Percentiles rank a stretch among this genome's conserved stretches.
These are phyloP conservation scores for Huntiella bhutanensis DNA, from an alignment of 2,329 filamentous ascomycete genomes.

Conservation along the genomic window DNA sequence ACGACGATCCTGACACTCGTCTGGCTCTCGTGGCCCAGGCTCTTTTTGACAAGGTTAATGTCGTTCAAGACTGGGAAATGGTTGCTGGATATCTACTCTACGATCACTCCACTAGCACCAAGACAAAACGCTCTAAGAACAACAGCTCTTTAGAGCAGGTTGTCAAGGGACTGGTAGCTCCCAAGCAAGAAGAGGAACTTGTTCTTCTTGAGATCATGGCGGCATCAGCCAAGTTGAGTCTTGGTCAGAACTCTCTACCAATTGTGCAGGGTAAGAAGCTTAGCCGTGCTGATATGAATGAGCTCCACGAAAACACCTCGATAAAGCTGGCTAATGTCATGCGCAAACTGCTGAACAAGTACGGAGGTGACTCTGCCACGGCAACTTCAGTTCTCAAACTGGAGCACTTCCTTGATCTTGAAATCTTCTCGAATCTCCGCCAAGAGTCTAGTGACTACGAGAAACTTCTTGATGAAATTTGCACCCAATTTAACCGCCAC, in stretches of 20 bases:
- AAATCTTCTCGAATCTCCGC: constrained; percentile 72
- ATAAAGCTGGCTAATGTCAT: constrained; percentile 61
- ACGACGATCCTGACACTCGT: constrained; percentile 53
- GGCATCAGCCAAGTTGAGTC: constrained; percentile 55
- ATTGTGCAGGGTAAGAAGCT: constrained; percentile 27
- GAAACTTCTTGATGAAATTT: constrained; percentile 72
- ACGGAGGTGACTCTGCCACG: constrained; percentile 71
- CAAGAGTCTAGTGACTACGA: constrained; percentile 70
- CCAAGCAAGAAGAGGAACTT: constrained; percentile 58
- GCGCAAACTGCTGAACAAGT: constrained; percentile 77
- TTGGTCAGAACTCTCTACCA: constrained; percentile 29
- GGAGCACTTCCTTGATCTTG: constrained; percentile 70
- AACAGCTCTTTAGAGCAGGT: constrained; percentile 36
- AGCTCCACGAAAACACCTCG: constrained; percentile 61
- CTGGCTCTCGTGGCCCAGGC: constrained; percentile 74
- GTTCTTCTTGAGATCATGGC: constrained; percentile 77
- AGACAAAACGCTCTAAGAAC: constrained; percentile 21
- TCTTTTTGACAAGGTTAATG: constrained; percentile 63
- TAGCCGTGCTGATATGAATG: constrained; percentile 43
- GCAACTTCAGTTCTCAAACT: constrained; percentile 71
- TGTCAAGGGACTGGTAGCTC: constrained; percentile 54
- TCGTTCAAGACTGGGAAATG: constrained; percentile 72
- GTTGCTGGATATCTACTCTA: constrained; percentile 80
- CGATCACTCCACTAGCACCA: constrained; percentile 58
- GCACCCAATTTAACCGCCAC: constrained; percentile 85